phyloP scores from a whole-genome alignment of 148 eudicot genomes.

The Cornus kousa region DNA sequence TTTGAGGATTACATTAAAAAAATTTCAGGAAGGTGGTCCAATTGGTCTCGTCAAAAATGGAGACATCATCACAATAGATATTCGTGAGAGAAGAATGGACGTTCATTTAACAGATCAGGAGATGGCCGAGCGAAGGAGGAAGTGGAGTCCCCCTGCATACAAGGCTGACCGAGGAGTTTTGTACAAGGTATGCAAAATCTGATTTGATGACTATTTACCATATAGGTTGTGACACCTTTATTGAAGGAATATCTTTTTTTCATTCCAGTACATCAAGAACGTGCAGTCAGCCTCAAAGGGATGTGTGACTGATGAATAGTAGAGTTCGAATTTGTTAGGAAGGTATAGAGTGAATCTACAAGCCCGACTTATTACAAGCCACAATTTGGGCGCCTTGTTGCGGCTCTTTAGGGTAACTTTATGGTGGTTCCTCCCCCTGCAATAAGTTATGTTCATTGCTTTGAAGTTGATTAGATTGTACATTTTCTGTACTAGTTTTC shows the following conservation, averaged over 20 bases:
- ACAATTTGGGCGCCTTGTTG: neutral
- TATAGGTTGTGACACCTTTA: neutral
- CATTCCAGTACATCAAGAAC: constrained; percentile 68
- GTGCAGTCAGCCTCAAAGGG: constrained; percentile 84
- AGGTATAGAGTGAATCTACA: constrained; percentile 14
- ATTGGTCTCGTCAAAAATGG: constrained; percentile 82
- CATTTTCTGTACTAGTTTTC: neutral
- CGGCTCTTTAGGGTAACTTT: constrained; percentile 6
- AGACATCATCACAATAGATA: constrained; percentile 75
- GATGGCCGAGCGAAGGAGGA: constrained; percentile 65
- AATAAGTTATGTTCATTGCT: neutral
- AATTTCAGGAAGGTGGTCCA: constrained; percentile 89
- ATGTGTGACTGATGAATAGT: constrained; percentile 82
- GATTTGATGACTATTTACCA: neutral
- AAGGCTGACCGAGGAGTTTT: constrained; percentile 81
- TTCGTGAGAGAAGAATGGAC: constrained; percentile 66
- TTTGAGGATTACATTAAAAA: neutral
- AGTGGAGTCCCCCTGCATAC: constrained; percentile 66
- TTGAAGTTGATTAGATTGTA: neutral
- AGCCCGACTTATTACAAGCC: neutral
- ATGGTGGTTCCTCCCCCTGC: neutral
- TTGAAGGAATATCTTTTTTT: neutral
- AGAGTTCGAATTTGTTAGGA: neutral
- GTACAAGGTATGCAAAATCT: constrained; percentile 56
- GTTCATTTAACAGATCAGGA: constrained; percentile 63